Conservation (phyloP, 441 rosid genomes). For the Euphorbia schlechtendalii region DNA sequence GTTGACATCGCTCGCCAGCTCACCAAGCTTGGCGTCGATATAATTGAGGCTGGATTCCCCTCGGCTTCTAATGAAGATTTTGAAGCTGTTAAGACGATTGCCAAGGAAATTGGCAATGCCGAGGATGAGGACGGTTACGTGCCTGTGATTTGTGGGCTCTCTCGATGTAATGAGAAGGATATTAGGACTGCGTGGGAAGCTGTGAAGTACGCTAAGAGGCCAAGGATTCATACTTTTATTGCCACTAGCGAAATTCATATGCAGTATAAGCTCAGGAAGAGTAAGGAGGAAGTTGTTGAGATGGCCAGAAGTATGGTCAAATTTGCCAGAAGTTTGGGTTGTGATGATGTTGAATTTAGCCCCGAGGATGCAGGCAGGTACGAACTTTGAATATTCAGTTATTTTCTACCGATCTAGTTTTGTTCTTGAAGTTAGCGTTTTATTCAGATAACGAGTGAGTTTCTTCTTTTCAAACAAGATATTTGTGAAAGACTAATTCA, state of each 20-base stretch:
- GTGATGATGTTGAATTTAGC: conserved; percentile 80
- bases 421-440: background rate
- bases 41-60: conserved; percentile 89
- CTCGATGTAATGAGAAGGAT: conserved; percentile 78
- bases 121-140: conserved; percentile 57
- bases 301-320: conserved; percentile 62
- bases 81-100: conserved; percentile 67
- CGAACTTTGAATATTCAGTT: background rate
- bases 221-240: conserved; percentile 78
- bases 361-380: conserved; percentile 96
- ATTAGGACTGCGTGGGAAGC: conserved; percentile 83
- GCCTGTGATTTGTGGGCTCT: conserved; percentile 84
- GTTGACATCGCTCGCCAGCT: conserved; percentile 80
- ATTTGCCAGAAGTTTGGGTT: conserved; percentile 70
- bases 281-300: conserved; percentile 59
- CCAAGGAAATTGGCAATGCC: conserved; percentile 57
- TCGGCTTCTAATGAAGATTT: conserved; percentile 81
- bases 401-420: background rate
- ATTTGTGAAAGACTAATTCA: too few species aligned
- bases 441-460: too few species aligned
- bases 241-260: conserved; percentile 82
- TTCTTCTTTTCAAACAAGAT: too few species aligned
- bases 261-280: conserved; percentile 77
- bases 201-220: conserved; percentile 67
- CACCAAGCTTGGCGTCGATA: conserved; percentile 74